Evolutionary conservation across 495 filamentous ascomycete genomes (phyloP).

Genomic region (Neurospora intermedia): DNA sequence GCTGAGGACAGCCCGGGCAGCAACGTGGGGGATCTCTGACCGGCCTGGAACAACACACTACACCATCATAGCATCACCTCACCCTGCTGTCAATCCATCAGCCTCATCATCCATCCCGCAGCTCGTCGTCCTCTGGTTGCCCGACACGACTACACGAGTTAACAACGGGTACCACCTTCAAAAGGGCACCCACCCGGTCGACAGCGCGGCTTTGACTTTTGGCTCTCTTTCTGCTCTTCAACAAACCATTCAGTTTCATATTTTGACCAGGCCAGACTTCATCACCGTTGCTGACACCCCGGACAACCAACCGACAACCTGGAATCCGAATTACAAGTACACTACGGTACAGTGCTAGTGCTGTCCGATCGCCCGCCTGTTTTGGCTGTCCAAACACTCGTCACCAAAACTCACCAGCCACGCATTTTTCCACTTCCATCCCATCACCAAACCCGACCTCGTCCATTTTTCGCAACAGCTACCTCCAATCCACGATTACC

Average conservation of each 20-base stretch:
- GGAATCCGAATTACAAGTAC: neutral
- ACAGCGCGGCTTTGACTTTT: conserved; percentile 1
- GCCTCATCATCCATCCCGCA: neutral
- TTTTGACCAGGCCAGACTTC: conserved; percentile 9
- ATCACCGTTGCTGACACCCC: neutral
- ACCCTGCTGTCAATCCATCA: neutral
- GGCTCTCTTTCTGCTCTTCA: neutral
- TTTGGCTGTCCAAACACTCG: conserved; percentile 7
- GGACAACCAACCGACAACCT: conserved; percentile 1
- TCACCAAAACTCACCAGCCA: conserved; percentile 15
- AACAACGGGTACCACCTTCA: neutral
- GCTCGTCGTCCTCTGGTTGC: conserved; percentile 14
- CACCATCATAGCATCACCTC: neutral
- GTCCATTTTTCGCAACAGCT: conserved; percentile 13
- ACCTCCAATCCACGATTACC: neutral
- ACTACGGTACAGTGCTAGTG: neutral
- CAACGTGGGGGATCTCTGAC: conserved; percentile 2
- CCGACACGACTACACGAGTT: conserved; percentile 9
- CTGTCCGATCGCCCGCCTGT: conserved; percentile 3
- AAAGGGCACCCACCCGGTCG: neutral
- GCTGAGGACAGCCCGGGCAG: neutral
- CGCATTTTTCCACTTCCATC: conserved; percentile 10
- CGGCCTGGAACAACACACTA: conserved; percentile 2
- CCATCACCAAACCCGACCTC: conserved; percentile 14
- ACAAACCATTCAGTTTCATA: conserved; percentile 1